Conservation (phyloP, 345 rosid genomes). For the Eucalyptus paniculata region DNA sequence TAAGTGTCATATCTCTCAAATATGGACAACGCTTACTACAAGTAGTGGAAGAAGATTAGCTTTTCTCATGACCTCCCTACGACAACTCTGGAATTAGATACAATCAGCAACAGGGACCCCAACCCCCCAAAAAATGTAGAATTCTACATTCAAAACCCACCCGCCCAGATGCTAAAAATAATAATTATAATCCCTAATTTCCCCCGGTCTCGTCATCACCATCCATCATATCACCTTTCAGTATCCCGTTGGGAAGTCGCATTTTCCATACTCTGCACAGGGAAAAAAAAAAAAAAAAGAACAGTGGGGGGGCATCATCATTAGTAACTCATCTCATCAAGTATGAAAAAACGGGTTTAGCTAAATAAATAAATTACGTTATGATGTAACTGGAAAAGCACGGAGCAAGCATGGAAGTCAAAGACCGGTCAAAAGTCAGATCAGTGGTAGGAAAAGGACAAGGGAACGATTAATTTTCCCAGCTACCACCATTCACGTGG, state of each 20-base stretch:
- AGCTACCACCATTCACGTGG: not conserved
- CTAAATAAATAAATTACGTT: not conserved
- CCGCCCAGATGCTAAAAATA: not conserved
- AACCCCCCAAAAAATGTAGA: not conserved
- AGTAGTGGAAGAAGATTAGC: not conserved
- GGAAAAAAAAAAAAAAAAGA: not conserved
- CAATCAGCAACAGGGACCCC: not conserved
- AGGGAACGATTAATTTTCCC: not conserved
- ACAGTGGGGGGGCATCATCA: not conserved
- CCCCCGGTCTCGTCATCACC: not conserved
- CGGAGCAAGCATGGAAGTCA: not conserved
- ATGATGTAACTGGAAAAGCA: not conserved
- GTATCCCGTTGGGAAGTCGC: constrained; percentile 57
- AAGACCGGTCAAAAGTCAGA: not conserved
- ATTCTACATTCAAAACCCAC: not conserved
- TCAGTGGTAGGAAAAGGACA: not conserved
- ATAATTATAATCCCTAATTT: not conserved
- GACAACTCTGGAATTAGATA: not conserved
- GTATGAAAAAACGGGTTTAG: not conserved
- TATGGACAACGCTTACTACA: not conserved
- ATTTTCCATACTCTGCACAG: constrained; percentile 39
- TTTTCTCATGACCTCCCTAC: too few species aligned
- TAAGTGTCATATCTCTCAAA: not conserved
- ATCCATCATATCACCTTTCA: constrained; percentile 1
- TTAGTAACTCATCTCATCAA: not conserved